Conservation (phyloP, 2,329 filamentous ascomycete genomes). For the Pseudopyrenochaeta lycopersici region DNA sequence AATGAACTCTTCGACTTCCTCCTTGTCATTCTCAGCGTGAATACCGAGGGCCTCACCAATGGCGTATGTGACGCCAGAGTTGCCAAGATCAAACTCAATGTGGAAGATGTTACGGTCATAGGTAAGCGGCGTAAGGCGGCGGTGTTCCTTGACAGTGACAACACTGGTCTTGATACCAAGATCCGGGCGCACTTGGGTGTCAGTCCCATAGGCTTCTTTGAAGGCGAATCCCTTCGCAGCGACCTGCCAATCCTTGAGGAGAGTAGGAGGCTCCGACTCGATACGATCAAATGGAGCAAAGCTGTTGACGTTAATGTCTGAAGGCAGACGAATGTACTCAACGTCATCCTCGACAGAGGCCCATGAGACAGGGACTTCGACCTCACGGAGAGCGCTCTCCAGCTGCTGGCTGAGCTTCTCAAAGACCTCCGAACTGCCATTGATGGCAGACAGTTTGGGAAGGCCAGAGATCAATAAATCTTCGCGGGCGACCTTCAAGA, state of each 20-base stretch:
- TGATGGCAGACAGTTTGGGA: conserved; percentile 71
- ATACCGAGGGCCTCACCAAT: conserved; percentile 97
- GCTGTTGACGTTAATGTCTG: conserved; percentile 77
- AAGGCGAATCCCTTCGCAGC: conserved; percentile 89
- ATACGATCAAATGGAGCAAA: conserved; percentile 82
- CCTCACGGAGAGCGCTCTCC: conserved; percentile 72
- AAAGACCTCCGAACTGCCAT: conserved; percentile 67
- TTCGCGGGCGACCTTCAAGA: conserved; percentile 79
- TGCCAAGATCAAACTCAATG: conserved; percentile 95
- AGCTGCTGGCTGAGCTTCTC: conserved; percentile 70
- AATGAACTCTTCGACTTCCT: conserved; percentile 85
- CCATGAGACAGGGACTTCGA: conserved; percentile 85
- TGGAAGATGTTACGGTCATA: conserved; percentile 99
- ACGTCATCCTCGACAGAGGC: conserved; percentile 71
- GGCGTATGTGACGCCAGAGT: conserved; percentile 91
- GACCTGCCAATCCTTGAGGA: conserved; percentile 80
- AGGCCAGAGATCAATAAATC: conserved; percentile 69
- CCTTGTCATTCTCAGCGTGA: conserved; percentile 89
- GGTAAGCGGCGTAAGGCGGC: conserved; percentile 82
- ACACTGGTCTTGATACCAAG: conserved; percentile 84
- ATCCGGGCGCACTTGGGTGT: conserved; percentile 80
- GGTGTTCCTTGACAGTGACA: conserved; percentile 93
- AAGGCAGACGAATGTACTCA: conserved; percentile 63
- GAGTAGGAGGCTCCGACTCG: conserved; percentile 71
- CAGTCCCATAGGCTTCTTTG: conserved; percentile 90